phyloP scores from a whole-genome alignment of 2,329 filamentous ascomycete genomes.

The Zasmidium citrigriseum region DNA sequence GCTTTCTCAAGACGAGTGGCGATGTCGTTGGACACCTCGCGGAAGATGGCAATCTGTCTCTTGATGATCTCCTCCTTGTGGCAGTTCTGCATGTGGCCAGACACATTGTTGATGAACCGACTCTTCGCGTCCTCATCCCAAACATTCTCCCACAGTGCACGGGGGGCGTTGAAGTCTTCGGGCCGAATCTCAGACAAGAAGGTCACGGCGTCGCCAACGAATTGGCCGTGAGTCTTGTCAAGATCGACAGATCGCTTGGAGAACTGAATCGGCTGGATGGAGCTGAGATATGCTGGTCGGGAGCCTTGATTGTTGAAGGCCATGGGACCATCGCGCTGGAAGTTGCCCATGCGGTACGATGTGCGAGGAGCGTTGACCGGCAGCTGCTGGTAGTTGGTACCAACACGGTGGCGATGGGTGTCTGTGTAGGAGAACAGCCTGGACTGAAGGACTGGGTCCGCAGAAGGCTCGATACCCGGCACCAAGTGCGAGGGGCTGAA shows the following conservation, averaged over 20 bases:
- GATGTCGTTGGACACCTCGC: conserved; percentile 62
- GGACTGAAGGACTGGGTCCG: conserved; percentile 69
- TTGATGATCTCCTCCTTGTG: conserved; percentile 62
- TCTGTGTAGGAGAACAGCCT: conserved; percentile 73
- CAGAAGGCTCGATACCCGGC: conserved; percentile 68
- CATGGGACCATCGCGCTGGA: conserved; percentile 73
- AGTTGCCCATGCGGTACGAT: conserved; percentile 62
- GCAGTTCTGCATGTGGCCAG: conserved; percentile 63
- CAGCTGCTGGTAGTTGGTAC: conserved; percentile 61
- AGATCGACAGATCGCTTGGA: conserved; percentile 48
- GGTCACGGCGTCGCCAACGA: conserved; percentile 50
- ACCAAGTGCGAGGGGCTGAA: conserved; percentile 69
- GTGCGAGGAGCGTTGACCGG: conserved; percentile 55
- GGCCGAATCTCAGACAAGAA: conserved; percentile 55
- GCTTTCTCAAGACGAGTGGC: conserved; percentile 62
- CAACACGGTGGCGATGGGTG: conserved; percentile 60
- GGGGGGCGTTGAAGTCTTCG: conserved; percentile 58
- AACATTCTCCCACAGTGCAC: conserved; percentile 62
- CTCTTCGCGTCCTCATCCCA: conserved; percentile 60
- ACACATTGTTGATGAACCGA: conserved; percentile 61
- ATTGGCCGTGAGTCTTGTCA: conserved; percentile 53
- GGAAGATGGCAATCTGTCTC: conserved; percentile 66
- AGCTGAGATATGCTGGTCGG: conserved; percentile 58
- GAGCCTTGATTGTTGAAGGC: conserved; percentile 65
- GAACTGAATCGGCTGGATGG: conserved; percentile 55